phyloP scores from a whole-genome alignment of 345 rosid genomes.

The Angophora floribunda region DNA sequence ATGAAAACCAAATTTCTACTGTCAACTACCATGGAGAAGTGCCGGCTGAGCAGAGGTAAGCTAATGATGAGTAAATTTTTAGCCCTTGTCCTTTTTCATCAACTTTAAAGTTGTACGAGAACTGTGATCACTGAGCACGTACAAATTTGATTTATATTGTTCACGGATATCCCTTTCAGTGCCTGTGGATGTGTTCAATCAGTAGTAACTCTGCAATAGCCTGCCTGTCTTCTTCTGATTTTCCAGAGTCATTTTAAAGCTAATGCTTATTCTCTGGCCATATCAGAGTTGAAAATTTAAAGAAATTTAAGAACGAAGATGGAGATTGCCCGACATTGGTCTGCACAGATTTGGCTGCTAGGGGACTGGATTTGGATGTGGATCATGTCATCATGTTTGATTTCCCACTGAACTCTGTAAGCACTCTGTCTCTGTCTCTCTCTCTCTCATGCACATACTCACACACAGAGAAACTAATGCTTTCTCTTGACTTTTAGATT shows the following conservation, averaged over 20 bases:
- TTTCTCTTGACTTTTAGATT: slow-evolving; percentile 30
- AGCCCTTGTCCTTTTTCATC: neutral
- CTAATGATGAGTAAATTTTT: neutral
- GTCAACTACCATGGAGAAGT: slow-evolving; percentile 97
- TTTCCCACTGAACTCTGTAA: slow-evolving; percentile 86
- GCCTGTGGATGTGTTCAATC: neutral
- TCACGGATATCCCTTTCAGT: neutral
- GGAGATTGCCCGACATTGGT: slow-evolving; percentile 93
- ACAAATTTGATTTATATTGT: neutral
- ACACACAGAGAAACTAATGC: neutral
- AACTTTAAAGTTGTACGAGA: neutral
- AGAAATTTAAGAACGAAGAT: slow-evolving; percentile 79
- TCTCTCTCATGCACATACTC: neutral
- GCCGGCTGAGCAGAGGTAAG: slow-evolving; percentile 89
- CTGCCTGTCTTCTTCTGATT: neutral
- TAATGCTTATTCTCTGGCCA: neutral
- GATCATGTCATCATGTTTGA: slow-evolving; percentile 96
- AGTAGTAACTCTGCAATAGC: neutral
- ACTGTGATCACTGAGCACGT: neutral
- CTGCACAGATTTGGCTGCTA: slow-evolving; percentile 93
- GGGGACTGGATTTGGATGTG: slow-evolving; percentile 86
- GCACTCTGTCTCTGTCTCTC: slow-evolving; percentile 1
- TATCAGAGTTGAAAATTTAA: slow-evolving; percentile 72
- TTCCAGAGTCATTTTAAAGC: neutral
- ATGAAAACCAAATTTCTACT: slow-evolving; percentile 67